Base-by-base conservation (phyloP, 2,329 filamentous ascomycete species). In the Sporothrix brasiliensis region DNA sequence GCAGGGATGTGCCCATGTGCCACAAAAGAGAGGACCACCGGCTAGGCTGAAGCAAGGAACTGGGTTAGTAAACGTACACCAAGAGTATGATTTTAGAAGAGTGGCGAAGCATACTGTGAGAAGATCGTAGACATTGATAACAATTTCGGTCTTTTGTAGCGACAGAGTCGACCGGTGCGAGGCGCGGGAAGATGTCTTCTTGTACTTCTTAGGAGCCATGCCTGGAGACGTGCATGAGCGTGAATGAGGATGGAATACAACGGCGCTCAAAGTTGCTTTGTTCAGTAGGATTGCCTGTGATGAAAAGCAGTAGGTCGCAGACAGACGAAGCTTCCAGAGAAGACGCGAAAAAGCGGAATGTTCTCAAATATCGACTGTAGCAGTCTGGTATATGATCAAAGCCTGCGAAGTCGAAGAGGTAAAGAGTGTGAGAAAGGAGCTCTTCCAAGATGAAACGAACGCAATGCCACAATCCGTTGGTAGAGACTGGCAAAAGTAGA, bases 51-150 rank as follows among this genome's bases (percentile, higher is more conserved):
- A 16, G 5, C 5, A 16, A 1, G 3, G 7, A 24, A 34, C 3
- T n/a, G 13, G 6, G 65, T 75, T 63, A 72, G 52, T 13, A 63
- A 41, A 69, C 68, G 71, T n/a, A 4, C 16, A 16, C 54, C 39
- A 7, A 68, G 11, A 47, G 54, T 41, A 27, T 24, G n/a, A 50
- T 19, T 10, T n/a, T 71, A 83, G 27, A 27, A 10, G 16, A 10
- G 30, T 9, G 49, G 16, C 11, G 21, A 7, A 54, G 24, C 70
- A 74, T 84, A 91, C 89, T 52, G 91, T 89, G 19, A 94, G 83
- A 9, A 93, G 83, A 78, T 93, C 91, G 77, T 94, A 94, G 76
- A 93, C 88, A 77, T 93, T 89, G 77, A 94, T 93, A 63, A 87
- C 81, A 72, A 94, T 86, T 77, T 93, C 89, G 2, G 89, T 92